These are phyloP conservation scores for Neurospora sp. DNA, from an alignment of 495 filamentous ascomycete species.

Conservation along the genomic window DNA sequence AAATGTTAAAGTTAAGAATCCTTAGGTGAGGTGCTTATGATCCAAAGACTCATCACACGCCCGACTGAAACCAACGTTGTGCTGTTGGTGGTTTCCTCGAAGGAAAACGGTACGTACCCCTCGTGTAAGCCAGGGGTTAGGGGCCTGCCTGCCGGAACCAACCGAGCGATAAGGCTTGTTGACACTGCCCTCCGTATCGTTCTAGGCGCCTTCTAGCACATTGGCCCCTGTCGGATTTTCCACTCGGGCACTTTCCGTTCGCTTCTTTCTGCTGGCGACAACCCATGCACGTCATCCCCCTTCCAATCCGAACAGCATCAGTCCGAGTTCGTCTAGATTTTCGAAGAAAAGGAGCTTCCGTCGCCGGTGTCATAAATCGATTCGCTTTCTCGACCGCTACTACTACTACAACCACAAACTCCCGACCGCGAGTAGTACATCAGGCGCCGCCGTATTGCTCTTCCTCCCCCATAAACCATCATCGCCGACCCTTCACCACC, in stretches of 20 bases:
- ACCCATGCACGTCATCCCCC: constrained; percentile 2
- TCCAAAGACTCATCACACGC: neutral
- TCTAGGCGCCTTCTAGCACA: neutral
- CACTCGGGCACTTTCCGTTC: neutral
- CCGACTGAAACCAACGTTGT: neutral
- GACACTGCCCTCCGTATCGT: neutral
- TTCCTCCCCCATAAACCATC: too few relatives aligned
- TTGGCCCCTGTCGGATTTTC: neutral
- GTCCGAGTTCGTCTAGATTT: neutral
- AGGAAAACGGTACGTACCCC: neutral
- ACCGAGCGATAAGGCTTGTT: neutral
- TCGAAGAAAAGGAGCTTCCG: neutral
- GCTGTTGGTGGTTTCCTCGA: neutral
- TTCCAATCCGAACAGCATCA: neutral
- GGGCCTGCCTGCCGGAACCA: neutral
- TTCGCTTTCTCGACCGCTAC: neutral
- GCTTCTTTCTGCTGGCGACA: neutral
- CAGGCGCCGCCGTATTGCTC: neutral
- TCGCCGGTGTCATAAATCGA: neutral
- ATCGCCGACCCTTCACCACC: too few relatives aligned
- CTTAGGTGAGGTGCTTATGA: neutral
- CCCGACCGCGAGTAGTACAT: neutral
- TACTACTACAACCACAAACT: neutral
- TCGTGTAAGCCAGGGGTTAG: neutral
- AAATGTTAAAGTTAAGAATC: neutral